Evolutionary conservation across 169 alveolate genomes (phyloP).

Genomic region (Plasmodium gaboni): DNA sequence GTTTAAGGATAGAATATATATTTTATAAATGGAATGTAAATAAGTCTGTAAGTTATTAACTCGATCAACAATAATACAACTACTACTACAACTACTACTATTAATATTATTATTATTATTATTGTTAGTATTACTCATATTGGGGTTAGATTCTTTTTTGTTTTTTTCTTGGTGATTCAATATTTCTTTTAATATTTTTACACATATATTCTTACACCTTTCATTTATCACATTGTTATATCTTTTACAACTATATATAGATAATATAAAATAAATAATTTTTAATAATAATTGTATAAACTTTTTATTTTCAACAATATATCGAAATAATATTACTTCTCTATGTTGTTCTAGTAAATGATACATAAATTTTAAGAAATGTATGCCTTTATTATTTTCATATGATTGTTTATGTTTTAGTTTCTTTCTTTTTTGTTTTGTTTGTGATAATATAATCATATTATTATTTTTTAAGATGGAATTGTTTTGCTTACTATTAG

Average conservation of each 20-base stretch:
- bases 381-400: slow-evolving; percentile 23
- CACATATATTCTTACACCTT: not conserved
- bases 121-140: too few species aligned
- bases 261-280: slow-evolving; percentile 20
- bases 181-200: not conserved
- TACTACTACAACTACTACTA: too few species aligned
- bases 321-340: not conserved
- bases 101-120: too few species aligned
- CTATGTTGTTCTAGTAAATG: not conserved
- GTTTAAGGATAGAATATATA: slow-evolving; percentile 25
- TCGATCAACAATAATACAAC: too few species aligned
- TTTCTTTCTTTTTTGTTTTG: not conserved
- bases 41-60: not conserved
- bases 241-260: slow-evolving; percentile 12
- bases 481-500: not conserved
- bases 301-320: not conserved
- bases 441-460: not conserved
- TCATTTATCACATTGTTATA: not conserved
- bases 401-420: not conserved
- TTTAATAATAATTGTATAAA: slow-evolving; percentile 2
- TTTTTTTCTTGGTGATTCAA: not conserved
- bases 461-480: not conserved
- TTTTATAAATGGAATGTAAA: slow-evolving; percentile 14
- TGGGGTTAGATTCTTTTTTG: too few species aligned
- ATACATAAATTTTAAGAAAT: slow-evolving; percentile 16